These are phyloP conservation scores for Salvia miltiorrhiza DNA, from an alignment of 257 asterid genomes.

Conservation along the genomic window DNA sequence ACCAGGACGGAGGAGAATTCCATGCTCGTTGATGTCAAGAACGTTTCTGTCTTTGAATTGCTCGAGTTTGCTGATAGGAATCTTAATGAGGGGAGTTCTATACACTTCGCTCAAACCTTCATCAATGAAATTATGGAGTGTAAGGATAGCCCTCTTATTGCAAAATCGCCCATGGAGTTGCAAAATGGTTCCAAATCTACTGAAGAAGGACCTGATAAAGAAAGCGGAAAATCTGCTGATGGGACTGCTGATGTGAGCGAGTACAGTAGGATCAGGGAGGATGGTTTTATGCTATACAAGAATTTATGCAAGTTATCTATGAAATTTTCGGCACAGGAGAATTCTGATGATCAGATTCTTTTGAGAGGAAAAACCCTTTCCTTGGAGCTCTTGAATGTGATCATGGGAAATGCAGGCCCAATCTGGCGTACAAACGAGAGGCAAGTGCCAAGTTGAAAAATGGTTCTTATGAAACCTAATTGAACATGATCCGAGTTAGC, in stretches of 20 bases:
- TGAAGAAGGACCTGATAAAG: slow-evolving; percentile 32
- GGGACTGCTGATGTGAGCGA: slow-evolving; percentile 43
- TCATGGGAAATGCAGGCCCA: slow-evolving; percentile 85
- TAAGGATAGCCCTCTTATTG: slow-evolving; percentile 54
- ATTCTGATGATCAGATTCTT: slow-evolving; percentile 86
- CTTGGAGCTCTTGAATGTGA: slow-evolving; percentile 90
- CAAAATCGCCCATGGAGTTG: slow-evolving; percentile 29
- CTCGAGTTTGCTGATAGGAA: slow-evolving; percentile 91
- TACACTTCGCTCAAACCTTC: slow-evolving; percentile 78
- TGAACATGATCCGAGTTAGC: slow-evolving; percentile 1
- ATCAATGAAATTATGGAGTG: slow-evolving; percentile 71
- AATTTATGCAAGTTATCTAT: slow-evolving; percentile 93
- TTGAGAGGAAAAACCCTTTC: slow-evolving; percentile 90
- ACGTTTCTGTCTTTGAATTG: slow-evolving; percentile 66
- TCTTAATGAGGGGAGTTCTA: slow-evolving; percentile 87
- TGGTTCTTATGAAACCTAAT: slow-evolving; percentile 14
- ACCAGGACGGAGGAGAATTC: slow-evolving; percentile 76
- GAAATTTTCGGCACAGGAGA: slow-evolving; percentile 90
- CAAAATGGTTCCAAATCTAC: slow-evolving; percentile 29
- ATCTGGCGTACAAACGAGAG: slow-evolving; percentile 91
- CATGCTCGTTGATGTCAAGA: slow-evolving; percentile 49
- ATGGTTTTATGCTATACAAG: slow-evolving; percentile 85
- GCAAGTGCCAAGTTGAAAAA: slow-evolving; percentile 37
- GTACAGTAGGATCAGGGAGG: slow-evolving; percentile 85
- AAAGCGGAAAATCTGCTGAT: slow-evolving; percentile 23